Conservation (phyloP, 805 yeast species). For the Pichia phayaonensis region DNA sequence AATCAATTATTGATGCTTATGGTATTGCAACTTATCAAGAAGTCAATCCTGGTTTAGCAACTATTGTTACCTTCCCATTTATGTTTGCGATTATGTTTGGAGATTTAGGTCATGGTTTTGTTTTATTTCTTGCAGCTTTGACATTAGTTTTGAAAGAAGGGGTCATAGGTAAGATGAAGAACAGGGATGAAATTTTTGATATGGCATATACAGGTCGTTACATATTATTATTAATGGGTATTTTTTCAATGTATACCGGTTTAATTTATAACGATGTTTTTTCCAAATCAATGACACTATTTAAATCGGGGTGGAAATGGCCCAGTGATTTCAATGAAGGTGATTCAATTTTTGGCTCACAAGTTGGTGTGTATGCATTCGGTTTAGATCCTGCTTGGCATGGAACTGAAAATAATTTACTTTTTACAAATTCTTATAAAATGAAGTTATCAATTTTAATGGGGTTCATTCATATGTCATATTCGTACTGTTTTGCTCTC, state of each 20-base stretch:
- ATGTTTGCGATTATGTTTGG: conserved; percentile 84
- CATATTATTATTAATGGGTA: conserved; percentile 61
- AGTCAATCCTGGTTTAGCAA: conserved; percentile 68
- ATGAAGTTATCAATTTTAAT: conserved; percentile 70
- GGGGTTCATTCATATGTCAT: conserved; percentile 72
- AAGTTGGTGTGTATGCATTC: conserved; percentile 46
- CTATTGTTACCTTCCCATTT: conserved; percentile 70
- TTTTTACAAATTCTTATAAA: conserved; percentile 67
- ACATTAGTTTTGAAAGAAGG: conserved; percentile 49
- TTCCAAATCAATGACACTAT: conserved; percentile 61
- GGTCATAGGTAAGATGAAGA: conserved; percentile 42
- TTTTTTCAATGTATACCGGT: conserved; percentile 69
- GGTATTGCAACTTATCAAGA: conserved; percentile 72
- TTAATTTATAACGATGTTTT: conserved; percentile 65
- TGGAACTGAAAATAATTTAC: conserved; percentile 64
- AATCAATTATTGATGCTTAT: conserved; percentile 66
- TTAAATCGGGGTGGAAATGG: conserved; percentile 67
- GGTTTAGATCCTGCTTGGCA: conserved; percentile 76
- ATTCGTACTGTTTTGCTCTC: conserved; percentile 60
- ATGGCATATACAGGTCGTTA: conserved; percentile 72
- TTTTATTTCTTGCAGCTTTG: conserved; percentile 49
- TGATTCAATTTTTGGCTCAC: conserved; percentile 39
- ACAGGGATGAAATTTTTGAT: conserved; percentile 65
- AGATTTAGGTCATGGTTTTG: conserved; percentile 72
- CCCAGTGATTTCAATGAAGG: conserved; percentile 43